Base-by-base conservation (phyloP, 2,329 filamentous ascomycete species). In the Hypoxylon sp. region DNA sequence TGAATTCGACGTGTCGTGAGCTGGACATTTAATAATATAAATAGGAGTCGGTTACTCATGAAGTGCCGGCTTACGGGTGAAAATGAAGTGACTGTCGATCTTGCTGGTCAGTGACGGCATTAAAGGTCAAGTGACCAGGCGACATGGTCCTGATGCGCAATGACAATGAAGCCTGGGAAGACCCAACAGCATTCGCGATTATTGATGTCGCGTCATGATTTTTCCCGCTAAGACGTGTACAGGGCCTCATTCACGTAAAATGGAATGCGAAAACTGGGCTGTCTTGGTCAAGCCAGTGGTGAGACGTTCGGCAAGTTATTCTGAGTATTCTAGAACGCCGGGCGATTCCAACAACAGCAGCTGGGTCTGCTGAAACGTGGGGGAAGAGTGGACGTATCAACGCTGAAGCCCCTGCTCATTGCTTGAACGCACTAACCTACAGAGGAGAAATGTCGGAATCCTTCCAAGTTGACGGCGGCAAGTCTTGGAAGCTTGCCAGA, bases 301-400 rank as follows among this genome's bases (percentile, higher is more conserved):
- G 54, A 62, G 62, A 64, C 56, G 62, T 61, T 65, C 56, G 62
- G 61, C 48, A 58, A 68, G 63, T 44, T 41, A 70, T 70, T 72
- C 67, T 72, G 65, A 67, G 59, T 51, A 72, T 72, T 73, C 72
- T 73, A 73, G 71, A 73, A 73, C 67, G 34, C 67, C 66, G 60
- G 50, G 64, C 58, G 53, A 56, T 65, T 67, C 71, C 64, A 70
- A 65, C 57, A 65, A 50, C 22, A 67, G 61, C 46, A 65, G 51
- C 60, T 62, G 58, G 67, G 20, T 70, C 66, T 65, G 71, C 70
- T 61, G 62, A 70, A 72, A 73, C 71, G 70, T 73, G 72, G 70
- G 72, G 72, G 71, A 68, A 50, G 56, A n/a, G n/a, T n/a, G n/a
- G n/a, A 59, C 43, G 53, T 52, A 51, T 67, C 44, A 59, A 63